phyloP scores from a whole-genome alignment of 306 rosid species.

The Vigna trinervia region DNA sequence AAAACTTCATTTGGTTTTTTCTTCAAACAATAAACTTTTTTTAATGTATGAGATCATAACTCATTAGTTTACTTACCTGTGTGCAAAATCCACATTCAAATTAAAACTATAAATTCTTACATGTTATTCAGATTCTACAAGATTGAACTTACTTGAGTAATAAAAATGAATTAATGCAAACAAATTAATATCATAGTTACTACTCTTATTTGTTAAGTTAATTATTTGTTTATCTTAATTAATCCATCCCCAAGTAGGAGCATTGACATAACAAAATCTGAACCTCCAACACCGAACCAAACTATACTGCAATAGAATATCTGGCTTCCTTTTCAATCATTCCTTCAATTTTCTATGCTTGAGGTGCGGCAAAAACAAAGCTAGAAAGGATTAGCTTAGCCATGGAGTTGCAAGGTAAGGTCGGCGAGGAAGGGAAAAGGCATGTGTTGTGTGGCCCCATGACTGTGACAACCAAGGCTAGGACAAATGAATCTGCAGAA shows the following conservation, averaged over 20 bases:
- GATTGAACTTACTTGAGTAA: too few relatives aligned
- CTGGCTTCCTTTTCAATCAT: not conserved
- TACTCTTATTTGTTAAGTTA: too few relatives aligned
- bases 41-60: not conserved
- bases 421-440: constrained; percentile 34
- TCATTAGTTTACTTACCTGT: too few relatives aligned
- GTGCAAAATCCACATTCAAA: not conserved
- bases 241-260: not conserved
- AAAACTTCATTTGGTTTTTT: too few relatives aligned
- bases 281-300: not conserved
- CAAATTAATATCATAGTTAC: too few relatives aligned
- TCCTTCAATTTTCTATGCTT: not conserved
- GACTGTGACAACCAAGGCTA: constrained; percentile 31
- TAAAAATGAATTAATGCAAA: too few relatives aligned
- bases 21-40: too few relatives aligned
- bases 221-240: not conserved
- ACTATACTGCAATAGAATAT: not conserved
- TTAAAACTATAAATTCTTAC: too few relatives aligned
- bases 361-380: constrained; percentile 9
- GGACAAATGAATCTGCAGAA: constrained; percentile 39
- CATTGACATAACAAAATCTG: not conserved
- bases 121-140: too few relatives aligned
- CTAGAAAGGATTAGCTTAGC: constrained; percentile 27
- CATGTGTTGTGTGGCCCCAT: constrained; percentile 26
- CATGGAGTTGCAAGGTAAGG: constrained; percentile 40